These are phyloP conservation scores for Boletus edulis DNA, from an alignment of 768 basidiomycete species.

Conservation along the genomic window DNA sequence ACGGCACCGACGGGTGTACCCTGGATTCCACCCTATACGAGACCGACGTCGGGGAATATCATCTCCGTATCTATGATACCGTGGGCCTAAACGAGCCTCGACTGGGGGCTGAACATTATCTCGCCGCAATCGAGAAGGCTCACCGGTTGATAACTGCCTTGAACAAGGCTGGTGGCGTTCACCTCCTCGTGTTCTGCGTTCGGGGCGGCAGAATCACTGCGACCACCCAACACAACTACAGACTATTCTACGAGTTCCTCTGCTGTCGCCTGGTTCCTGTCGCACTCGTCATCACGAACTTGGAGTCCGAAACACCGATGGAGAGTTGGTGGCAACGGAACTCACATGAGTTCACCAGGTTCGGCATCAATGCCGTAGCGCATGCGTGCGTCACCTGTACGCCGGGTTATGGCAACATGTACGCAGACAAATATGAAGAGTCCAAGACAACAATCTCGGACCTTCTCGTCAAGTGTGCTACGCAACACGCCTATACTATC, in stretches of 20 bases:
- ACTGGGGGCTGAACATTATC: constrained; percentile 20
- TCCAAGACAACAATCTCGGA: constrained; percentile 29
- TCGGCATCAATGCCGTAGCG: constrained; percentile 21
- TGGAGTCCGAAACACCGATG: constrained; percentile 35
- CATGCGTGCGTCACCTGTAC: constrained; percentile 34
- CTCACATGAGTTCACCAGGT: constrained; percentile 20
- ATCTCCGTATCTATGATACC: constrained; percentile 31
- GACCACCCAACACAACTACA: constrained; percentile 35
- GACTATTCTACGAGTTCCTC: constrained; percentile 37
- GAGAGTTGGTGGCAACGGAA: constrained; percentile 36
- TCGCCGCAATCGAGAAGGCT: constrained; percentile 29
- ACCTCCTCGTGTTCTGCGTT: constrained; percentile 39
- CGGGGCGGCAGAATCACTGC: constrained; percentile 37
- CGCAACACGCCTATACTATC: constrained; percentile 15
- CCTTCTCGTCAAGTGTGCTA: constrained; percentile 24
- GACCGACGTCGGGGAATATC: constrained; percentile 11
- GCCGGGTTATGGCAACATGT: constrained; percentile 29
- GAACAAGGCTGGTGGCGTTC: constrained; percentile 30
- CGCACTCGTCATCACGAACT: constrained; percentile 38
- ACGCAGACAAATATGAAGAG: constrained; percentile 35
- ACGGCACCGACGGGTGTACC: constrained; percentile 36
- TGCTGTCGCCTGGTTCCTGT: constrained; percentile 38
- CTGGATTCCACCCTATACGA: constrained; percentile 27
- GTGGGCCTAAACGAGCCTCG: constrained; percentile 30
- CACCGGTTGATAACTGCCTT: constrained; percentile 32